Evolutionary conservation across 805 yeast species (phyloP).

Genomic region (Yamadazyma nakazawae): DNA sequence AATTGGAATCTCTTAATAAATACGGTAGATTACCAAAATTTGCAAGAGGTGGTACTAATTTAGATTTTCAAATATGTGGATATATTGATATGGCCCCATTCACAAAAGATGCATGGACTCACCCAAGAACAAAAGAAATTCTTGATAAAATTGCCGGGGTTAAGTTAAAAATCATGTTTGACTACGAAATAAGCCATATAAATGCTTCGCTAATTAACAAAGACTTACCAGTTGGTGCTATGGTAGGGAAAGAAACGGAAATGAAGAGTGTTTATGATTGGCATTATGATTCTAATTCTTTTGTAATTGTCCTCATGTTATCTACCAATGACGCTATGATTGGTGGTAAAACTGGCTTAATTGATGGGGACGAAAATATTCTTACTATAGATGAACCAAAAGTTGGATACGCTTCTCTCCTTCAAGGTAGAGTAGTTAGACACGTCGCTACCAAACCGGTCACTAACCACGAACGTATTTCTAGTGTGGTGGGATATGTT

Average conservation of each 20-base stretch:
- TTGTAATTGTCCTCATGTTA: conserved; percentile 16
- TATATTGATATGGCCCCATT: conserved; percentile 22
- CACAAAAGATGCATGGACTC: conserved; percentile 27
- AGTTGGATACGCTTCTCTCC: conserved; percentile 20
- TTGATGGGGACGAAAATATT: conserved; percentile 15
- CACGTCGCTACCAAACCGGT: conserved; percentile 23
- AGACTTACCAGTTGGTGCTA: conserved; percentile 11
- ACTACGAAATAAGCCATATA: conserved; percentile 27
- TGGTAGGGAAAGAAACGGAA: conserved; percentile 4
- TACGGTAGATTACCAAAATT: conserved; percentile 26
- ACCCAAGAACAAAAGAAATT: conserved; percentile 25
- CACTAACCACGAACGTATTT: conserved; percentile 39
- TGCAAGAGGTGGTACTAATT: conserved; percentile 22
- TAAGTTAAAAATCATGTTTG: conserved; percentile 24
- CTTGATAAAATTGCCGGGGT: conserved; percentile 24
- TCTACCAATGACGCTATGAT: conserved; percentile 15
- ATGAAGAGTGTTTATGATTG: conserved; percentile 14
- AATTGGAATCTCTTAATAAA: conserved; percentile 18
- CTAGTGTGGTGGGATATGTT: conserved; percentile 41
- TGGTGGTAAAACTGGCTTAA: conserved; percentile 17
- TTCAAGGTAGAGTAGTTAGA: conserved; percentile 23
- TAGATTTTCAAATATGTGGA: conserved; percentile 28
- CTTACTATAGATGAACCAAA: conserved; percentile 18
- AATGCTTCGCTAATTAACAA: conserved; percentile 20
- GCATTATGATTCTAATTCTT: conserved; percentile 18